phyloP scores from a whole-genome alignment of 2,329 filamentous ascomycete species.

The Paecilomyces fulvus region DNA sequence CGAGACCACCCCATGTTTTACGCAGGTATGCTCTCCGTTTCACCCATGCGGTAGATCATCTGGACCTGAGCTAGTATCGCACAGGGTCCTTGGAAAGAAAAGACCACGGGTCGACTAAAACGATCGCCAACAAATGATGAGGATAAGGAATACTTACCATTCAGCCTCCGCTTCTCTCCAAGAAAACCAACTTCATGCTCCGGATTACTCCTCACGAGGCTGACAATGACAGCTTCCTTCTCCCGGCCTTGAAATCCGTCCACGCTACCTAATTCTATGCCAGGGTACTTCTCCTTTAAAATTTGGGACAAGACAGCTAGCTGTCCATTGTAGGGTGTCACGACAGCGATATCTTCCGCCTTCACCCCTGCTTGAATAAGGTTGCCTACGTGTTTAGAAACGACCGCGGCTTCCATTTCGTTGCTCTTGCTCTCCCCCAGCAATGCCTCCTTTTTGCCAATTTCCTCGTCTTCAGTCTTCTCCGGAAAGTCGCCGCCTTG shows the following conservation, averaged over 20 bases:
- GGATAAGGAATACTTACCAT: conserved; percentile 54
- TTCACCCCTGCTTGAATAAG: conserved; percentile 73
- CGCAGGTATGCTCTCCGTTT: neutral
- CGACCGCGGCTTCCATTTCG: conserved; percentile 77
- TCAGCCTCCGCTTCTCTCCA: conserved; percentile 81
- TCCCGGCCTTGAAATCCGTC: conserved; percentile 96
- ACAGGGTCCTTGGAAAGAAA: neutral
- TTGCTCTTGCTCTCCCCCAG: conserved; percentile 81
- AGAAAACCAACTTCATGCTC: conserved; percentile 87
- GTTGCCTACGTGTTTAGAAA: conserved; percentile 65
- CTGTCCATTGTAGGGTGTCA: conserved; percentile 96
- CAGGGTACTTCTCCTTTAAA: conserved; percentile 72
- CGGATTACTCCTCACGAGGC: conserved; percentile 83
- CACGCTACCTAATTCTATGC: conserved; percentile 89
- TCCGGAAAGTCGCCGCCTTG: conserved; percentile 91
- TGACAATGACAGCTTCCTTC: conserved; percentile 91
- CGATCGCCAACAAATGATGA: neutral
- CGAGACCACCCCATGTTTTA: neutral
- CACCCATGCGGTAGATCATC: neutral
- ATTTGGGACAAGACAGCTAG: conserved; percentile 65
- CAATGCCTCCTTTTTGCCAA: conserved; percentile 42
- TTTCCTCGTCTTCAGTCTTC: conserved; percentile 64
- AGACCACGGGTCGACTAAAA: conserved; percentile 4
- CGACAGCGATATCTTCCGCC: conserved; percentile 78
- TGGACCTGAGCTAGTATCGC: neutral